These are phyloP conservation scores for Besnoitia besnoiti DNA, from an alignment of 169 alveolate species.

Conservation along the genomic window DNA sequence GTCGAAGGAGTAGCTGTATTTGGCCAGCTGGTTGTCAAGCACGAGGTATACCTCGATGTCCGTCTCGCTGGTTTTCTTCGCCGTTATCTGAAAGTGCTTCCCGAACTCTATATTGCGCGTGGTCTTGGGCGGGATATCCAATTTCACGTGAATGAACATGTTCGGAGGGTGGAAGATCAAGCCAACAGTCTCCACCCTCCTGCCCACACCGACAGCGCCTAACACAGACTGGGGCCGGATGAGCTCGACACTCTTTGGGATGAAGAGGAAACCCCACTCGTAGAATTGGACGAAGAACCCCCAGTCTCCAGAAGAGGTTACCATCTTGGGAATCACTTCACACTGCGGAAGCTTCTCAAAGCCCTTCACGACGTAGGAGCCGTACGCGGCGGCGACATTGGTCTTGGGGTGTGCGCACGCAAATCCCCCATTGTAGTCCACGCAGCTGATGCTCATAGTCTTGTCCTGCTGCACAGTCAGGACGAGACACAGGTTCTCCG, in stretches of 20 bases:
- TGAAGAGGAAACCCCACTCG: constrained; percentile 76
- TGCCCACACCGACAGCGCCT: constrained; percentile 74
- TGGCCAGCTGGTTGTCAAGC: constrained; percentile 75
- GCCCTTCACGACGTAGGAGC: constrained; percentile 66
- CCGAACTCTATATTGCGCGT: constrained; percentile 71
- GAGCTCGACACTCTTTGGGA: constrained; percentile 76
- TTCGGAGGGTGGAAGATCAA: constrained; percentile 76
- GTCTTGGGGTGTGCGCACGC: constrained; percentile 76
- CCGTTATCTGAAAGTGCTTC: constrained; percentile 74
- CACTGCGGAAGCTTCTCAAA: constrained; percentile 70
- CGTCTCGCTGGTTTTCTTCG: constrained; percentile 76
- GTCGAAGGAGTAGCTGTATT: constrained; percentile 77
- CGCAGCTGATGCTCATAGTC: constrained; percentile 71
- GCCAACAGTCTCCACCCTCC: constrained; percentile 73
- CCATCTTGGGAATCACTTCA: constrained; percentile 69
- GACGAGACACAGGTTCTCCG: constrained; percentile 71
- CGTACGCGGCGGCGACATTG: constrained; percentile 76
- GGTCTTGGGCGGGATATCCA: constrained; percentile 76
- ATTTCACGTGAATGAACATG: constrained; percentile 69
- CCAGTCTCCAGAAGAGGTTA: constrained; percentile 76
- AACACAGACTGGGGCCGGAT: constrained; percentile 72
- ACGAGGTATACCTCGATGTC: constrained; percentile 75
- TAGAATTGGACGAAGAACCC: constrained; percentile 78
- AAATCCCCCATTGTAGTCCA: constrained; percentile 78
- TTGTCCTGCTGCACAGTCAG: constrained; percentile 69